Evolutionary conservation across 2,329 filamentous ascomycete genomes (phyloP).

Genomic region (Clonostachys rosea): DNA sequence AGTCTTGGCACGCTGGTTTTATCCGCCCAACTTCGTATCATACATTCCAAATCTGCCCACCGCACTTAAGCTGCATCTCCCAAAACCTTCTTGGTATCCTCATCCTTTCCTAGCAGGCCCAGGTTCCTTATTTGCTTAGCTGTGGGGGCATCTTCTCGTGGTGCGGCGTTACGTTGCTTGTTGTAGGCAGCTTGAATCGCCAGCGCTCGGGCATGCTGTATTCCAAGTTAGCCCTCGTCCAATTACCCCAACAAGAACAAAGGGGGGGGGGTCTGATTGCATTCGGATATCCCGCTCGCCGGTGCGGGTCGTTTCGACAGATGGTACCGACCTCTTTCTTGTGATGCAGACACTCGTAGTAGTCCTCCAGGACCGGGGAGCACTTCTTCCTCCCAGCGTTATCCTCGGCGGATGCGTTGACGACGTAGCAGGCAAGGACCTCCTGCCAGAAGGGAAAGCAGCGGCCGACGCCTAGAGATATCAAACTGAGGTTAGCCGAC

Average conservation of each 20-base stretch:
- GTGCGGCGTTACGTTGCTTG: slow-evolving; percentile 69
- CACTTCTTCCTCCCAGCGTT: slow-evolving; percentile 85
- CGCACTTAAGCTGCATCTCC: slow-evolving; percentile 9
- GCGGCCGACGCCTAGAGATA: slow-evolving; percentile 54
- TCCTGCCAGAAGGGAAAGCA: slow-evolving; percentile 99
- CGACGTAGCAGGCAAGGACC: slow-evolving; percentile 94
- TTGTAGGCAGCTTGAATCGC: slow-evolving; percentile 82
- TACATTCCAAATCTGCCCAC: no score
- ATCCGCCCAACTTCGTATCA: no score
- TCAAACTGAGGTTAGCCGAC: slow-evolving; percentile 10
- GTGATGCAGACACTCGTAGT: slow-evolving; percentile 98
- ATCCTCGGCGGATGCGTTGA: slow-evolving; percentile 80
- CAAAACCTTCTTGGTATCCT: slow-evolving; percentile 64
- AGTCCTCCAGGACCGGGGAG: slow-evolving; percentile 80
- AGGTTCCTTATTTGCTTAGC: slow-evolving; percentile 84
- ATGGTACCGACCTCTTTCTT: slow-evolving; percentile 80
- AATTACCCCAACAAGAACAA: not conserved
- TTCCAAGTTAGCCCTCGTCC: not conserved
- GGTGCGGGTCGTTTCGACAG: not conserved
- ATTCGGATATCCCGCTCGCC: not conserved
- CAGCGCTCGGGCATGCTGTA: slow-evolving; percentile 70
- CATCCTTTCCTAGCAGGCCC: slow-evolving; percentile 78
- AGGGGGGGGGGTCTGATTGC: not conserved
- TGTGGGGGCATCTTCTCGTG: slow-evolving; percentile 75
- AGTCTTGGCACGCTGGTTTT: no score